These are phyloP conservation scores for Arthrobotrys conoides DNA, from an alignment of 2,329 filamentous ascomycete genomes.

Conservation along the genomic window DNA sequence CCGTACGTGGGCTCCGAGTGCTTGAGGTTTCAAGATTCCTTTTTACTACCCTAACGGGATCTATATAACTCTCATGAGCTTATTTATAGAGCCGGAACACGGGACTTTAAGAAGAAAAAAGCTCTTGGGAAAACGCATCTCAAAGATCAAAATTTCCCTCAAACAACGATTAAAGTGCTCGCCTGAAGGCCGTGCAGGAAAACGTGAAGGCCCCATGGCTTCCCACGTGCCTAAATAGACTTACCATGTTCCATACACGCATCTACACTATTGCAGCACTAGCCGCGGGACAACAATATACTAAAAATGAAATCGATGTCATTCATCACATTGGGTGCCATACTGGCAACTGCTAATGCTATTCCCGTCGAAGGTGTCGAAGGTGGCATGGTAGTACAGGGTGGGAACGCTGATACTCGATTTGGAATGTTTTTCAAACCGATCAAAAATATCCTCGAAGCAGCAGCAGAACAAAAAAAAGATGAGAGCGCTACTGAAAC, in stretches of 20 bases:
- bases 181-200: background rate
- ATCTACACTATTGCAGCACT: background rate
- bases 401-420: conserved; percentile 46
- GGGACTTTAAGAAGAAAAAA: background rate
- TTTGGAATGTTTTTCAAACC: conserved; percentile 54
- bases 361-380: conserved; percentile 45
- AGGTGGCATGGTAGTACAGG: conserved; percentile 49
- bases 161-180: conserved; percentile 26
- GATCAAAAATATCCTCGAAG: conserved; percentile 32
- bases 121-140: too few species aligned
- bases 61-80: background rate
- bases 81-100: background rate
- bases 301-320: conserved; percentile 34
- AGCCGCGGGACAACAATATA: background rate
- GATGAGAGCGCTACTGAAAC: background rate
- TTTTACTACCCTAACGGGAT: background rate
- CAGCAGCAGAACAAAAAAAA: background rate
- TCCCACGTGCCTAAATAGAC: background rate
- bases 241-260: background rate
- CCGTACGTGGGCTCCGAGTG: background rate
- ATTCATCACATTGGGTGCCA: conserved; percentile 10
- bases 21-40: background rate
- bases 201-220: conserved; percentile 7
- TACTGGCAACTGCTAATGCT: conserved; percentile 12
- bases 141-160: conserved; percentile 36